A percentile compares a stretch with the other conserved stretches of the same genome.
Conservation (phyloP, 345 rosid genomes). For the Euphorbia pulcherrima region DNA sequence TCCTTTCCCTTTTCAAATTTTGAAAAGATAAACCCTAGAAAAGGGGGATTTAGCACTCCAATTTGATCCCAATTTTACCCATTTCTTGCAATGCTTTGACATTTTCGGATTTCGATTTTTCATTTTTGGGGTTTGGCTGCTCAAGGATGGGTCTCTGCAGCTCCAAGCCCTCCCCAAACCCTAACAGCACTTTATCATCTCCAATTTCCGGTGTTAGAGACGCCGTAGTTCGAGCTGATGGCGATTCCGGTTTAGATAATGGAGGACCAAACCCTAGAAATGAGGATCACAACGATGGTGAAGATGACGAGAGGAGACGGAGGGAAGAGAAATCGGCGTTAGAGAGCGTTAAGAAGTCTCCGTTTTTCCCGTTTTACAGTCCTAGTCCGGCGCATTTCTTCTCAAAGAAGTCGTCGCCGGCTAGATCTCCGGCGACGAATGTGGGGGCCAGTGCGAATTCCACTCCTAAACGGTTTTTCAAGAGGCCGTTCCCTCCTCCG, state of each 20-base stretch:
- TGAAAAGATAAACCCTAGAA: constrained; percentile 1
- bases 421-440: constrained; percentile 64
- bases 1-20: not conserved
- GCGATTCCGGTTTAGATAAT: constrained; percentile 17
- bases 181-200: constrained; percentile 22
- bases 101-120: not conserved
- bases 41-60: constrained; percentile 9
- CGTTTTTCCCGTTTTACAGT: constrained; percentile 78
- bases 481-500: constrained; percentile 80
- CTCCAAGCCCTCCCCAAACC: constrained; percentile 56
- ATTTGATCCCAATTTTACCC: not conserved
- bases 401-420: constrained; percentile 84
- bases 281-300: constrained; percentile 13
- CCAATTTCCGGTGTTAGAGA: constrained; percentile 28
- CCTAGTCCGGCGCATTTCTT: constrained; percentile 92
- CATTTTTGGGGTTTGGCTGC: not conserved
- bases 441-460: constrained; percentile 50
- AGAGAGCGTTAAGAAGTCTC: constrained; percentile 43
- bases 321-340: constrained; percentile 21
- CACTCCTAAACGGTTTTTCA: constrained; percentile 79
- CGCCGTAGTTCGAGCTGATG: constrained; percentile 5
- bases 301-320: constrained; percentile 23
- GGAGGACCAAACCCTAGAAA: constrained; percentile 25
- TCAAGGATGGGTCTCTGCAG: constrained; percentile 68
- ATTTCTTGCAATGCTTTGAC: constrained; percentile 5